These are phyloP conservation scores for Beauveria bassiana DNA, from an alignment of 2,329 filamentous ascomycete species.

Conservation along the genomic window DNA sequence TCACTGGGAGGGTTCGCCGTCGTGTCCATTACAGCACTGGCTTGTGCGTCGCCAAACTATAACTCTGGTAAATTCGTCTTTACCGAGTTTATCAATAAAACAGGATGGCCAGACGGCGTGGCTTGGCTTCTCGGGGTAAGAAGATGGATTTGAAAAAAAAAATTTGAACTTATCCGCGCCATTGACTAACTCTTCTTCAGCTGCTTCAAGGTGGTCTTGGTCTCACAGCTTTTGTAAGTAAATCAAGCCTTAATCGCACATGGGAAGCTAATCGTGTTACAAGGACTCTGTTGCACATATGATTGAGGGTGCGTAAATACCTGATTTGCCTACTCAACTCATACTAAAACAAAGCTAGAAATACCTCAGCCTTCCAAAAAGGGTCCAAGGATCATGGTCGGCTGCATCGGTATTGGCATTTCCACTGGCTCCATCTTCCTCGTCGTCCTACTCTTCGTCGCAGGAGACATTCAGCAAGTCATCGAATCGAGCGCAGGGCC, in stretches of 20 bases:
- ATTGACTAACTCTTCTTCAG: neutral
- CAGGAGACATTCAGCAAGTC: conserved; percentile 47
- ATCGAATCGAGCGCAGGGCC: conserved; percentile 50
- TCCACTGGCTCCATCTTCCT: conserved; percentile 57
- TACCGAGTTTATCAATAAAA: conserved; percentile 24
- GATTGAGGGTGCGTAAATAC: conserved; percentile 20
- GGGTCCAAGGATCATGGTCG: conserved; percentile 34
- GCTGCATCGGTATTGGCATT: conserved; percentile 55
- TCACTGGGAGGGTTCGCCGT: conserved; percentile 59
- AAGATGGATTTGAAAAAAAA: neutral
- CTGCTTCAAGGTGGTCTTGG: conserved; percentile 26
- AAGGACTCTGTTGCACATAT: conserved; percentile 28
- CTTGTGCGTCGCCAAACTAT: conserved; percentile 57
- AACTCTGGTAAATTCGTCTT: conserved; percentile 24
- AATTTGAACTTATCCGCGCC: neutral
- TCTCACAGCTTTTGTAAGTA: conserved; percentile 23
- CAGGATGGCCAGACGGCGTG: conserved; percentile 26
- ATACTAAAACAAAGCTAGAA: conserved; percentile 11
- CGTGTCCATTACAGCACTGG: conserved; percentile 60
- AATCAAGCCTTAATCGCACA: too few species aligned
- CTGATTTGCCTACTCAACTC: neutral
- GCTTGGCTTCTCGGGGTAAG: conserved; percentile 25
- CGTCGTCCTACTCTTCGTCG: conserved; percentile 55
- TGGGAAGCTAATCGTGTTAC: neutral
- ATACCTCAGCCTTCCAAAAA: conserved; percentile 24